A percentile compares a stretch with the other conserved stretches of the same genome.
Conservation (phyloP, 305 asterid genomes). For the Fraxinus latifolia region DNA sequence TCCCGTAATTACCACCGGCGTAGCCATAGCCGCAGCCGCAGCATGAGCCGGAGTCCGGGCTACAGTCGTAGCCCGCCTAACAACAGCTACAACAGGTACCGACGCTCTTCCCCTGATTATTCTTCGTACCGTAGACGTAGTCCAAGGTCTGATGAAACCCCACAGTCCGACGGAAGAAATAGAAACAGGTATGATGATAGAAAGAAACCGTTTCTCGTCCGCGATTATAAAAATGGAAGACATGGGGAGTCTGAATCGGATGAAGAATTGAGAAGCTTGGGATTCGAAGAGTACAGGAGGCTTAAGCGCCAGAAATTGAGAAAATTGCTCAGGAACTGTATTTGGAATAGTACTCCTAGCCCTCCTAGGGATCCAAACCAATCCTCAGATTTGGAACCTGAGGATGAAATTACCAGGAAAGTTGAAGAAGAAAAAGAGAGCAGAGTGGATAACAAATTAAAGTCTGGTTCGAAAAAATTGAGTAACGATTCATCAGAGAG, state of each 20-base stretch:
- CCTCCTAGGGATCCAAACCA: constrained; percentile 75
- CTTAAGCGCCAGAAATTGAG: constrained; percentile 80
- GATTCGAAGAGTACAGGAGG: constrained; percentile 74
- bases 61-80: neutral
- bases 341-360: constrained; percentile 90
- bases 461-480: constrained; percentile 23
- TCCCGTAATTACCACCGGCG: neutral
- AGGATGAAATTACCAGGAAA: constrained; percentile 33
- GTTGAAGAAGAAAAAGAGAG: constrained; percentile 34
- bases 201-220: constrained; percentile 53
- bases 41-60: neutral
- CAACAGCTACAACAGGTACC: constrained; percentile 34
- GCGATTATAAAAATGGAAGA: constrained; percentile 48
- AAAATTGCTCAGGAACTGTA: constrained; percentile 42
- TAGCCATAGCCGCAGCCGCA: neutral
- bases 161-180: constrained; percentile 28
- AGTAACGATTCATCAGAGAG: constrained; percentile 5
- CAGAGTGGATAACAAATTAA: constrained; percentile 25
- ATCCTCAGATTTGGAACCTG: constrained; percentile 44
- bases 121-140: constrained; percentile 41
- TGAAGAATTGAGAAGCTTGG: constrained; percentile 72
- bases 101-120: constrained; percentile 73
- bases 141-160: constrained; percentile 39
- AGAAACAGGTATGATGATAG: constrained; percentile 27
- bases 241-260: constrained; percentile 62